Evolutionary conservation across 305 asterid species (phyloP).

Genomic region (Fraxinus xanthoxyloides): DNA sequence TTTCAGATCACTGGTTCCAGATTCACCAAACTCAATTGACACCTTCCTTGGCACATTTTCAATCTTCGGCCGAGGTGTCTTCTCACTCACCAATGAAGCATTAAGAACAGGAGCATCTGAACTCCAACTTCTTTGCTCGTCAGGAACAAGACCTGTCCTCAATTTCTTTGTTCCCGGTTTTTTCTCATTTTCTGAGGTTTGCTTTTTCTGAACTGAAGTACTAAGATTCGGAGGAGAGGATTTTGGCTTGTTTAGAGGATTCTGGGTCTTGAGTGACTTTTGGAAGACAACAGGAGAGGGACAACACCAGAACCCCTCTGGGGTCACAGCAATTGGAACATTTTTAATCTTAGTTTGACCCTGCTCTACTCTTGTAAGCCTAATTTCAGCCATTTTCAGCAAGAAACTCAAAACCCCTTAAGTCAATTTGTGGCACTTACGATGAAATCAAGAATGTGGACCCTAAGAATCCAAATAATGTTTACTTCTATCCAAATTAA

Average conservation of each 20-base stretch:
- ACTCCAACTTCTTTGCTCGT: slow-evolving; percentile 40
- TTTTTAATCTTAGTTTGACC: slow-evolving; percentile 68
- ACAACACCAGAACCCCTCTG: slow-evolving; percentile 99
- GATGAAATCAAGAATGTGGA: slow-evolving; percentile 15
- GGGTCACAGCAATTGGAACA: slow-evolving; percentile 97
- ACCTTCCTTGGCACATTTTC: slow-evolving; percentile 71
- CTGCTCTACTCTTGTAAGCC: slow-evolving; percentile 60
- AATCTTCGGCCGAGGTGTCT: slow-evolving; percentile 44
- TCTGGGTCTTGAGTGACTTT: slow-evolving; percentile 54
- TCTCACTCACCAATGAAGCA: slow-evolving; percentile 40
- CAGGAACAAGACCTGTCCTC: slow-evolving; percentile 28
- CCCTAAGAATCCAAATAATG: slow-evolving; percentile 2
- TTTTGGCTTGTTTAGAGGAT: slow-evolving; percentile 59
- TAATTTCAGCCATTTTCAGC: slow-evolving; percentile 69
- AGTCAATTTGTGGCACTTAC: slow-evolving; percentile 30
- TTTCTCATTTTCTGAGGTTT: slow-evolving; percentile 42
- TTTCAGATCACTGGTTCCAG: slow-evolving; percentile 83
- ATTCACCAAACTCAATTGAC: slow-evolving; percentile 87
- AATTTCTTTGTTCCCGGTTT: slow-evolving; percentile 33
- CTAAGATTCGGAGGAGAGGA: slow-evolving; percentile 35
- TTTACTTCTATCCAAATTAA: neutral
- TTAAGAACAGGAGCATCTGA: slow-evolving; percentile 42
- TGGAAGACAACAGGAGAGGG: slow-evolving; percentile 90
- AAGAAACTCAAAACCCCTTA: slow-evolving; percentile 25
- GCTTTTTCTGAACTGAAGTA: slow-evolving; percentile 45